Evolutionary conservation across 129 eudicot species (phyloP).

Genomic region (Flaveria trinervia): DNA sequence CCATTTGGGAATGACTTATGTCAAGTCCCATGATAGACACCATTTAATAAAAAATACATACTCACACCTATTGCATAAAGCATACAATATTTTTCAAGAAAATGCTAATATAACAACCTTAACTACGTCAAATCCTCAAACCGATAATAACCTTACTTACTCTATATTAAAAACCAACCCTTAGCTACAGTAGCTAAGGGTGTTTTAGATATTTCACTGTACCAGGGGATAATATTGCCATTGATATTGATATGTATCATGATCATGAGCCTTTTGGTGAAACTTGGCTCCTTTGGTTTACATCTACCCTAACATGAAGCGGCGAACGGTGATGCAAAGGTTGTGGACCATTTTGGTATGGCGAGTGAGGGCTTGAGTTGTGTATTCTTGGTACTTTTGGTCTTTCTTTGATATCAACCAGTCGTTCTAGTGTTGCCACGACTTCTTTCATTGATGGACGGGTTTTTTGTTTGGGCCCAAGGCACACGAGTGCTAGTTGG

Average conservation of each 20-base stretch:
- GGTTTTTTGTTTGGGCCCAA: slow-evolving; percentile 56
- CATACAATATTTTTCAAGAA: not conserved
- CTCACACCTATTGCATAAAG: slow-evolving; percentile 4
- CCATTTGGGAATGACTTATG: too few species aligned
- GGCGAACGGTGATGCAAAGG: slow-evolving; percentile 55
- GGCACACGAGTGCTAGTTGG: slow-evolving; percentile 76
- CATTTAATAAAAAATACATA: not conserved
- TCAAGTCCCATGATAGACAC: too few species aligned
- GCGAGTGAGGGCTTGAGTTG: slow-evolving; percentile 34
- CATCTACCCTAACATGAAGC: slow-evolving; percentile 44
- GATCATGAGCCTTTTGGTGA: slow-evolving; percentile 41
- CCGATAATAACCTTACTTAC: not conserved
- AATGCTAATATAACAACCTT: not conserved
- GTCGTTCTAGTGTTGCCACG: slow-evolving; percentile 54
- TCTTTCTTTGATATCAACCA: slow-evolving; percentile 51
- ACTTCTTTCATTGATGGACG: slow-evolving; percentile 81
- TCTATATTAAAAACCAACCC: too few species aligned
- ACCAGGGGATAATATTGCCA: too few species aligned
- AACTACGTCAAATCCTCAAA: slow-evolving; percentile 26
- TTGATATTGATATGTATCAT: slow-evolving; percentile 24
- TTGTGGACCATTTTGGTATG: slow-evolving; percentile 33
- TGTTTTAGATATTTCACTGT: too few species aligned
- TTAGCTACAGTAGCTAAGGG: too few species aligned
- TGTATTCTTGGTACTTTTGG: slow-evolving; percentile 56
- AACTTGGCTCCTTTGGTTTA: slow-evolving; percentile 30